Evolutionary conservation across 306 rosid species (phyloP).

Genomic region (Gastrolobium bilobum): DNA sequence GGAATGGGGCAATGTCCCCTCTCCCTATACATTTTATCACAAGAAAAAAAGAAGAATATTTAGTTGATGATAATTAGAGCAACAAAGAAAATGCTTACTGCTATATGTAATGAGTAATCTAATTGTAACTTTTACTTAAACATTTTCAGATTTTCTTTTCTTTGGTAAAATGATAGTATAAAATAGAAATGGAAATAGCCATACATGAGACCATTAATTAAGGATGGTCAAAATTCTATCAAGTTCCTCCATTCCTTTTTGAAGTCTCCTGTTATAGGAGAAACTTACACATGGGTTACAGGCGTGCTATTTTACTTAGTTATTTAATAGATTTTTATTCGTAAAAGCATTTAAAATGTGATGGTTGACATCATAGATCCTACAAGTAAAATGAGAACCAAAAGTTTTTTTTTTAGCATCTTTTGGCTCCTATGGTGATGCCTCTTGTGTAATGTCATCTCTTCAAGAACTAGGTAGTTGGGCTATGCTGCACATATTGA

Average conservation of each 20-base stretch:
- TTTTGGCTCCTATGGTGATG: conserved; percentile 18
- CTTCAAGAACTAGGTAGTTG: conserved; percentile 3
- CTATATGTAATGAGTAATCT: conserved; percentile 10
- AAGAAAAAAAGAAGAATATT: neutral
- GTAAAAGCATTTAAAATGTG: conserved; percentile 14
- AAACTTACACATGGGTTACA: neutral
- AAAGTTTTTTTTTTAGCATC: neutral
- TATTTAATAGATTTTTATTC: neutral
- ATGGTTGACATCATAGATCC: conserved; percentile 16
- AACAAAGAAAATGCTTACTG: neutral
- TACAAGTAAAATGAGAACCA: conserved; percentile 29
- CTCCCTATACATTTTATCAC: neutral
- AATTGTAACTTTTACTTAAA: conserved; percentile 16
- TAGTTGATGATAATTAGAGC: neutral
- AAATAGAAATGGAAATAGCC: conserved; percentile 1
- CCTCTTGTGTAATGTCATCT: conserved; percentile 22
- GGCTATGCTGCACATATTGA: conserved; percentile 26
- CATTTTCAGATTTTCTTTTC: neutral
- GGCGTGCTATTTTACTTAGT: conserved; percentile 15
- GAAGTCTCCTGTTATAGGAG: neutral
- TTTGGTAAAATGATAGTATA: conserved; percentile 1
- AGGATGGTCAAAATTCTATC: conserved; percentile 2
- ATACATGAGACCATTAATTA: neutral
- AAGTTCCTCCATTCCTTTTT: conserved; percentile 31
- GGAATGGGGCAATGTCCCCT: conserved; percentile 3